phyloP scores from a whole-genome alignment of 202 grass and related monocot species.

The Schoenoplectus triqueter region DNA sequence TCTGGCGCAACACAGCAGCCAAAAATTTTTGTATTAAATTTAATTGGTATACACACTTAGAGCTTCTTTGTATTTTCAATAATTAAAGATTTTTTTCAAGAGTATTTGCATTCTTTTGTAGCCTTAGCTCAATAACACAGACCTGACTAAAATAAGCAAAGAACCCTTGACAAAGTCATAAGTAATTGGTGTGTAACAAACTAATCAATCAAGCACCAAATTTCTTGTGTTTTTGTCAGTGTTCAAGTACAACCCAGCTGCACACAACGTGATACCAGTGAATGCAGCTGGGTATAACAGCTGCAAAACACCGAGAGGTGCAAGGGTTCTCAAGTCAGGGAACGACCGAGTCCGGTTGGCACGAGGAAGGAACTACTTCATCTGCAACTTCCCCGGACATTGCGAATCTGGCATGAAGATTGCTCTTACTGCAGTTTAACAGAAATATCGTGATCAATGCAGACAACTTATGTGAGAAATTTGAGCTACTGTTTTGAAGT shows the following conservation, averaged over 20 bases:
- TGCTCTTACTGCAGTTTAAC: conserved; percentile 44
- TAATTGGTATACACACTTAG: too few relatives aligned
- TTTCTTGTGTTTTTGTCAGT: conserved; percentile 34
- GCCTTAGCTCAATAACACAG: not conserved
- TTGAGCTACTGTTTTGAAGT: not conserved
- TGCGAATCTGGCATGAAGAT: conserved; percentile 80
- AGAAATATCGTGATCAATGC: too few relatives aligned
- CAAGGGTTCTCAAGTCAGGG: conserved; percentile 46
- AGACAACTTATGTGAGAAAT: too few relatives aligned
- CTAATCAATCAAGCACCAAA: not conserved
- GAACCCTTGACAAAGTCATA: too few relatives aligned
- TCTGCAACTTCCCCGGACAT: conserved; percentile 66
- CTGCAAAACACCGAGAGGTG: conserved; percentile 51
- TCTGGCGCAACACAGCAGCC: too few relatives aligned
- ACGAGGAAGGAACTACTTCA: conserved; percentile 68
- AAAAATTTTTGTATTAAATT: too few relatives aligned
- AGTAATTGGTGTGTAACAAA: not conserved
- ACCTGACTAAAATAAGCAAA: not conserved
- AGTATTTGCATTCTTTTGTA: not conserved
- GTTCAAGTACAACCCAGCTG: conserved; percentile 60
- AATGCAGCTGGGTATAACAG: conserved; percentile 54
- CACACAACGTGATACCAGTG: conserved; percentile 74
- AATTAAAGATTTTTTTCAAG: too few relatives aligned
- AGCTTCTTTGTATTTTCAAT: too few relatives aligned
- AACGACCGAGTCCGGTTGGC: conserved; percentile 56